These are phyloP conservation scores for Helotiales sp. DNA, from an alignment of 2,329 filamentous ascomycete species.

Conservation along the genomic window DNA sequence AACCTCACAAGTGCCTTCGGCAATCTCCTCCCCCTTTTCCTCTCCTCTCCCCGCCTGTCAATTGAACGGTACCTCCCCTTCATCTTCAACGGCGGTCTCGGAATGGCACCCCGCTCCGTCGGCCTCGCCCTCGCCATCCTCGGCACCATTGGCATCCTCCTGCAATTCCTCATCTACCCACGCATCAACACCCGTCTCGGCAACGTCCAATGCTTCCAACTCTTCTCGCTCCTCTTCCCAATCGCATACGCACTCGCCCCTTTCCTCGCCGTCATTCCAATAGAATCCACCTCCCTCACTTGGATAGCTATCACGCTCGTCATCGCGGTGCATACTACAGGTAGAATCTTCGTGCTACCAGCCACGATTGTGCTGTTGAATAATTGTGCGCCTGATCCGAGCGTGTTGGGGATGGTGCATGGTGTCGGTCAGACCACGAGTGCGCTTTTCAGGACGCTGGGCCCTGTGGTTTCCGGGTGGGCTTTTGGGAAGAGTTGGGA, in stretches of 20 bases:
- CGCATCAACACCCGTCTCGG: conserved; percentile 12
- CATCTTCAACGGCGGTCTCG: conserved; percentile 10
- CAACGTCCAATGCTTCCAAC: conserved; percentile 7
- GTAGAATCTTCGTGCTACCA: neutral
- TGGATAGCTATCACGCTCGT: conserved; percentile 5
- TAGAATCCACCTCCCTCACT: neutral
- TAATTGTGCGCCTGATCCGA: conserved; percentile 10
- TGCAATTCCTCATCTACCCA: conserved; percentile 12
- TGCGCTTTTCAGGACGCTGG: conserved; percentile 12
- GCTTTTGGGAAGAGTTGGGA: conserved; percentile 15
- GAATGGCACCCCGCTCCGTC: conserved; percentile 7
- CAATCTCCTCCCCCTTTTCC: conserved; percentile 6
- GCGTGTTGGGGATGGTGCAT: conserved; percentile 8
- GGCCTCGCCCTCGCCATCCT: conserved; percentile 14
- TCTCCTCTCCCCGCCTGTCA: conserved; percentile 1
- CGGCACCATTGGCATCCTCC: conserved; percentile 3
- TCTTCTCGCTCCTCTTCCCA: conserved; percentile 11
- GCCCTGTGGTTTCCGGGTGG: conserved; percentile 5
- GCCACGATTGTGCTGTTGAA: conserved; percentile 11
- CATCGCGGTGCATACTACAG: neutral
- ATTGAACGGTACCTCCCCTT: conserved; percentile 8
- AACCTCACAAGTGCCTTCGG: neutral
- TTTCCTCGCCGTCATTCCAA: conserved; percentile 2
- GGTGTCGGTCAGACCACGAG: conserved; percentile 4
- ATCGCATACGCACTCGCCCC: conserved; percentile 5